These are phyloP conservation scores for Pholiota microspora DNA, from an alignment of 768 basidiomycete species.

Conservation along the genomic window DNA sequence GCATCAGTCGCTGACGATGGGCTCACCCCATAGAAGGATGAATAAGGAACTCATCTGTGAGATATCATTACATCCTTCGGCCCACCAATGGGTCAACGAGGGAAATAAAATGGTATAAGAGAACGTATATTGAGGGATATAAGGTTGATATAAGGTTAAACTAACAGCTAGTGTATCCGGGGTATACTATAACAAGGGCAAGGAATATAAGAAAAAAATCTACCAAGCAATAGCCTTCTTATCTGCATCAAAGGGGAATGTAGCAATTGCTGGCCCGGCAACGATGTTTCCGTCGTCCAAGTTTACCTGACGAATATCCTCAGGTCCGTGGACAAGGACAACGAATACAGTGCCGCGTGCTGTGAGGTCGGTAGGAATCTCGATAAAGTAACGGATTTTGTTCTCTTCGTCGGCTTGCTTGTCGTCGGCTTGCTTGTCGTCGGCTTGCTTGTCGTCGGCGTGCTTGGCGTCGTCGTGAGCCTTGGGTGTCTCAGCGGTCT, in stretches of 20 bases:
- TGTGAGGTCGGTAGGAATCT: conserved; percentile 38
- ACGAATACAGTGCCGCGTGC: conserved; percentile 49
- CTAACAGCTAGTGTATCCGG: background rate
- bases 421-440: background rate
- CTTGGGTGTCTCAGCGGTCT: background rate
- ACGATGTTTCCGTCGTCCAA: conserved; percentile 44
- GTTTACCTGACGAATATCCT: conserved; percentile 14
- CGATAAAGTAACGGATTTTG: conserved; percentile 18
- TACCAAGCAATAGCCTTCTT: conserved; percentile 12
- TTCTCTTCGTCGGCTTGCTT: background rate
- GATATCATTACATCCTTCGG: too few species aligned
- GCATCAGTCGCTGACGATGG: too few species aligned
- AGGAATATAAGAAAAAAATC: background rate
- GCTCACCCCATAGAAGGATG: too few species aligned
- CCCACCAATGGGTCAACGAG: too few species aligned
- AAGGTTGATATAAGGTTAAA: background rate
- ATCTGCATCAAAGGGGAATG: conserved; percentile 33
- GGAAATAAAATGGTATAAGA: too few species aligned
- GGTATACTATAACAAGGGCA: background rate
- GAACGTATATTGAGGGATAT: too few species aligned
- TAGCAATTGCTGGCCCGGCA: conserved; percentile 53
- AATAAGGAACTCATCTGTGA: too few species aligned
- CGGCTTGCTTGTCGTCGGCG: background rate
- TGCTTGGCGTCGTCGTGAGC: background rate
- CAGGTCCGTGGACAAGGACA: conserved; percentile 36